Percentiles rank a stretch among this genome's conserved stretches.
These are phyloP conservation scores for Neopestalotiopsis sp. DNA, from an alignment of 2,329 filamentous ascomycete genomes.

Conservation along the genomic window DNA sequence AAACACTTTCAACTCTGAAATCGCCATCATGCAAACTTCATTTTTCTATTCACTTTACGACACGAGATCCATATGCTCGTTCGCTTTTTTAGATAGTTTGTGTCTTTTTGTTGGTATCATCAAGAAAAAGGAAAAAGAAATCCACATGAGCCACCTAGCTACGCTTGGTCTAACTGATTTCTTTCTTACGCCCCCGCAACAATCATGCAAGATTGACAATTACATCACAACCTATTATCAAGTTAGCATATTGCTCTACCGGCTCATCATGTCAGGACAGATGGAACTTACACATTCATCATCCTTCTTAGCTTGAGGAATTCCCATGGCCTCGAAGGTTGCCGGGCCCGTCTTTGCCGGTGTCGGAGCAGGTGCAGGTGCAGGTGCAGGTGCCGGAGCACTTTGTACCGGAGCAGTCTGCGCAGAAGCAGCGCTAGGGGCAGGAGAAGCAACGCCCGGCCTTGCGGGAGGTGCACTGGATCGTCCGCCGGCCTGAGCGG, in stretches of 20 bases:
- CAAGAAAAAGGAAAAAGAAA: not conserved
- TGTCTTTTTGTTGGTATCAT: constrained; percentile 10
- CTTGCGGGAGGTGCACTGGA: constrained; percentile 41
- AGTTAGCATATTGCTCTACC: not conserved
- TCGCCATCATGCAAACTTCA: not conserved
- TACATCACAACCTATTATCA: constrained; percentile 19
- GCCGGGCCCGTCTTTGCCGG: constrained; percentile 77
- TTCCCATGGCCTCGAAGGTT: constrained; percentile 98
- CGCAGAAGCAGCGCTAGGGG: constrained; percentile 35
- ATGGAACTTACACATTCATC: constrained; percentile 79
- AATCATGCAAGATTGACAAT: not conserved
- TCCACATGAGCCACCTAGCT: not conserved
- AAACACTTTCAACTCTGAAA: not conserved
- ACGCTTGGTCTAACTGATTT: not conserved
- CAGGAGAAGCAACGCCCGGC: constrained; percentile 32
- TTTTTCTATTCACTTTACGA: not conserved
- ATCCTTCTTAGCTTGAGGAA: constrained; percentile 83
- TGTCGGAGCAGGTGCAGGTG: constrained; percentile 45
- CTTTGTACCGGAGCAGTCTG: constrained; percentile 31
- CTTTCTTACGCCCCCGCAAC: not conserved
- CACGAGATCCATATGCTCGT: not conserved
- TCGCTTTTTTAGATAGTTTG: not conserved
- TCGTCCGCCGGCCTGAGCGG: constrained; percentile 31
- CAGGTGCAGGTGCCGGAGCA: constrained; percentile 32
- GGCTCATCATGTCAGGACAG: no score